Conservation (phyloP, 2,329 filamentous ascomycete species). For the Curvularia sp. region DNA sequence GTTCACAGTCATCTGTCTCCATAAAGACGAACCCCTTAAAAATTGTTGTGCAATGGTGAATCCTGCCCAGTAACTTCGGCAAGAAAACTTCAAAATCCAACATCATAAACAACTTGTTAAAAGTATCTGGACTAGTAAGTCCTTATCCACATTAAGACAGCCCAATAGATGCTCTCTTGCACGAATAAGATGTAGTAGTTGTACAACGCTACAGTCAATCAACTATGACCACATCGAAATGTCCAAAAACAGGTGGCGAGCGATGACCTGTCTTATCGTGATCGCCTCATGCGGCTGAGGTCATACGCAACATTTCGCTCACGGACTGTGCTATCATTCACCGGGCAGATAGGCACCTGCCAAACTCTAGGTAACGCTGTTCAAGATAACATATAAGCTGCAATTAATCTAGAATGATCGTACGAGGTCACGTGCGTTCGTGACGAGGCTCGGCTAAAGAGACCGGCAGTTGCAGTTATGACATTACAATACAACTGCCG, state of each 20-base stretch:
- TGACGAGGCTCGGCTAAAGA: background rate
- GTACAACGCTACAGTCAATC: background rate
- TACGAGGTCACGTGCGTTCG: slow-evolving; percentile 14
- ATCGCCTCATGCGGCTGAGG: background rate
- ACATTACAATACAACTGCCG: slow-evolving; percentile 29
- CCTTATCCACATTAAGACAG: background rate
- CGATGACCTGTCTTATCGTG: background rate
- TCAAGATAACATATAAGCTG: background rate
- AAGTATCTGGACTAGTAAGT: background rate
- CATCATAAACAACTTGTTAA: background rate
- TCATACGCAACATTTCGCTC: background rate
- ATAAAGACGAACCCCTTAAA: background rate
- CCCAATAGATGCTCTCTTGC: background rate
- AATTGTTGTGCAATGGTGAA: background rate
- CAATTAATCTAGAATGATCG: background rate
- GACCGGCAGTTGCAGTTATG: slow-evolving; percentile 29
- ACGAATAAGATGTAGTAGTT: too few relatives aligned
- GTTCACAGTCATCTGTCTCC: background rate
- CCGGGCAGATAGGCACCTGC: too few relatives aligned
- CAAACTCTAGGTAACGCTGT: background rate
- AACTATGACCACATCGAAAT: background rate
- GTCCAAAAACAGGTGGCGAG: background rate
- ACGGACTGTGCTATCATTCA: background rate
- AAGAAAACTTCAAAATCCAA: background rate
- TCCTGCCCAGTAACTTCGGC: background rate